phyloP scores from a whole-genome alignment of 805 yeast species.

The Zygoascus biomembranicola region DNA sequence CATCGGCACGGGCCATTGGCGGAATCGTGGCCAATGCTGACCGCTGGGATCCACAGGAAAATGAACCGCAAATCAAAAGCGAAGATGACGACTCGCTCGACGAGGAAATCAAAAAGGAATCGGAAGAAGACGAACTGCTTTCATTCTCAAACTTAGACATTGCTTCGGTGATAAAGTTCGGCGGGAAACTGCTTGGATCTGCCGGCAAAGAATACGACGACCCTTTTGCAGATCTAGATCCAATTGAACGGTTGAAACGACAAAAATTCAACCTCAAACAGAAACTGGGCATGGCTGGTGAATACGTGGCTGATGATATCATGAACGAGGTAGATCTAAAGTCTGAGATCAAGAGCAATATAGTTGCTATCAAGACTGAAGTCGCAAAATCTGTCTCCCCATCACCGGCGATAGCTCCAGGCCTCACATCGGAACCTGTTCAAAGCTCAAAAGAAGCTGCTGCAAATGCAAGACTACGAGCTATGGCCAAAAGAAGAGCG shows the following conservation, averaged over 20 bases:
- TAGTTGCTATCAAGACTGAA: constrained; percentile 9
- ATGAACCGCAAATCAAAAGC: constrained; percentile 17
- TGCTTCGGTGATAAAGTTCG: constrained; percentile 29
- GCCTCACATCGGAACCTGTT: constrained; percentile 4
- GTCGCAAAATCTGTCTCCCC: constrained; percentile 11
- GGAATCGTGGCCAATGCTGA: constrained; percentile 76
- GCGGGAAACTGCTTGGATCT: constrained; percentile 51
- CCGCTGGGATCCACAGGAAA: constrained; percentile 67
- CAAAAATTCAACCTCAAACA: constrained; percentile 40
- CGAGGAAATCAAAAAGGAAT: constrained; percentile 22
- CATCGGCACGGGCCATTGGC: constrained; percentile 93
- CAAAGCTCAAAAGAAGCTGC: constrained; percentile 44
- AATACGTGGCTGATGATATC: constrained; percentile 30
- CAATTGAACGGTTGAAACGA: constrained; percentile 41
- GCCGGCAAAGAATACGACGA: constrained; percentile 44
- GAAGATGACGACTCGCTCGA: constrained; percentile 9
- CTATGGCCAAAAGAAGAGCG: constrained; percentile 42
- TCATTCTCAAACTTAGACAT: constrained; percentile 31
- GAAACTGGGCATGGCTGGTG: constrained; percentile 37
- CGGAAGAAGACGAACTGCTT: constrained; percentile 18
- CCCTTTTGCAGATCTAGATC: constrained; percentile 30
- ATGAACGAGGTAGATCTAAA: constrained; percentile 26
- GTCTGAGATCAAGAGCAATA: constrained; percentile 10
- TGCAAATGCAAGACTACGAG: constrained; percentile 84
- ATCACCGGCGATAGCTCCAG: constrained; percentile 6